Conservation (phyloP, 208 protist genomes). For the Trypanosoma theileri region DNA sequence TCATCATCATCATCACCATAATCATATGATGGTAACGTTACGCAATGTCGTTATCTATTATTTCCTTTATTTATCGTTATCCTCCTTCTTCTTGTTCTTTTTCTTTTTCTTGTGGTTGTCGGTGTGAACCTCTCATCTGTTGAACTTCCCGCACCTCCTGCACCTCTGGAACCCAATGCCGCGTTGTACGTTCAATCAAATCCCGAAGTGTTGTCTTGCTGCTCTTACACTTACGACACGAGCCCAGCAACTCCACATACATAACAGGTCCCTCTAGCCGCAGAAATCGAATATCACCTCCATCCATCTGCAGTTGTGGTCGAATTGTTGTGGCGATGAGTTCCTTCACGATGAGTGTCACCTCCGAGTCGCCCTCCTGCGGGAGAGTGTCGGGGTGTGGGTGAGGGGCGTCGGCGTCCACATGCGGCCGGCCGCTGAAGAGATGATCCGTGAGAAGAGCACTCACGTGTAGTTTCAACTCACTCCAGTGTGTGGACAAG, state of each 20-base stretch:
- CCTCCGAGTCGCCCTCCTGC: constrained; percentile 77
- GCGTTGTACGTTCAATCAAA: constrained; percentile 88
- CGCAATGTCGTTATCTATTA: neutral
- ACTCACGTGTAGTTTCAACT: constrained; percentile 81
- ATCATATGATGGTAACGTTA: neutral
- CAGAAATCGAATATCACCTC: constrained; percentile 89
- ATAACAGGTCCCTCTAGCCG: constrained; percentile 64
- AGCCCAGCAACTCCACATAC: constrained; percentile 89
- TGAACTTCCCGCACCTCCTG: constrained; percentile 52
- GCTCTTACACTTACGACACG: constrained; percentile 86
- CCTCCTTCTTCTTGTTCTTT: neutral
- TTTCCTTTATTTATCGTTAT: neutral
- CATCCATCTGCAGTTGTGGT: constrained; percentile 90
- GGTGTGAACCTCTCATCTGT: neutral
- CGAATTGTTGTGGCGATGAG: constrained; percentile 81
- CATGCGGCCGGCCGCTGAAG: constrained; percentile 68
- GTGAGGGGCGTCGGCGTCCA: constrained; percentile 69
- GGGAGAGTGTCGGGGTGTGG: constrained; percentile 87
- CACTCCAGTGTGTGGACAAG: constrained; percentile 64
- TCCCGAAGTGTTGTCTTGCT: constrained; percentile 84
- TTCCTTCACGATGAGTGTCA: constrained; percentile 91
- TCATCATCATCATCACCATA: too few relatives aligned
- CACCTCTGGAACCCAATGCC: constrained; percentile 92
- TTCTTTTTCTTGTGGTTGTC: neutral
- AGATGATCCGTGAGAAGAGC: constrained; percentile 86